Percentiles rank a stretch among this genome's conserved stretches.
Conservation (phyloP, 352 stramenopile genomes). For the Aphanomyces stellatus region DNA sequence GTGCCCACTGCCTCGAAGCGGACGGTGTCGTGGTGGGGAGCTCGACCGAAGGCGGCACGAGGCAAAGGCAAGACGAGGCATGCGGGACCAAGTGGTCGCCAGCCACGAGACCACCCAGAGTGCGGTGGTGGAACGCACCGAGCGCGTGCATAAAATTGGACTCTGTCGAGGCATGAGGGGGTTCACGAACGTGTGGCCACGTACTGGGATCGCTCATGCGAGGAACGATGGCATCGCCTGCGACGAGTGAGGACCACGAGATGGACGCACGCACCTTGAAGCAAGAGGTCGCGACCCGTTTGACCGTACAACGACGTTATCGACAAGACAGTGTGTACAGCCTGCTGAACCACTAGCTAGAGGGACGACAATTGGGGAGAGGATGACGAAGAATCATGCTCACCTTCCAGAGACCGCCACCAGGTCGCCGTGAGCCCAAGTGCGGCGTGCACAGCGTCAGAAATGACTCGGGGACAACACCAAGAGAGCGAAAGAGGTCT, state of each 20-base stretch:
- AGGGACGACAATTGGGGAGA: not conserved
- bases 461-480: slow-evolving; percentile 66
- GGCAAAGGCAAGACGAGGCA: not conserved
- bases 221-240: slow-evolving; percentile 19
- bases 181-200: no score
- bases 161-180: no score
- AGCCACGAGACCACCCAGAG: not conserved
- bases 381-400: not conserved
- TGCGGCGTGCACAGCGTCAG: slow-evolving; percentile 74
- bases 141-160: not conserved
- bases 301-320: slow-evolving; percentile 59
- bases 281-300: slow-evolving; percentile 63
- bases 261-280: slow-evolving; percentile 28
- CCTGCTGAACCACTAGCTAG: slow-evolving; percentile 61
- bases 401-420: slow-evolving; percentile 55
- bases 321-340: slow-evolving; percentile 57
- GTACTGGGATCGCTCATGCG: no score
- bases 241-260: not conserved
- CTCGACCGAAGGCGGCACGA: not conserved
- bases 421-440: slow-evolving; percentile 56
- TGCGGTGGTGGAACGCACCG: not conserved
- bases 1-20: not conserved
- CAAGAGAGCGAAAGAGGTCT: slow-evolving; percentile 39
- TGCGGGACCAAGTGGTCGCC: slow-evolving; percentile 14
- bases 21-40: not conserved